Conservation (phyloP, 2,329 filamentous ascomycete species). For the Colletotrichum cordylinicola region DNA sequence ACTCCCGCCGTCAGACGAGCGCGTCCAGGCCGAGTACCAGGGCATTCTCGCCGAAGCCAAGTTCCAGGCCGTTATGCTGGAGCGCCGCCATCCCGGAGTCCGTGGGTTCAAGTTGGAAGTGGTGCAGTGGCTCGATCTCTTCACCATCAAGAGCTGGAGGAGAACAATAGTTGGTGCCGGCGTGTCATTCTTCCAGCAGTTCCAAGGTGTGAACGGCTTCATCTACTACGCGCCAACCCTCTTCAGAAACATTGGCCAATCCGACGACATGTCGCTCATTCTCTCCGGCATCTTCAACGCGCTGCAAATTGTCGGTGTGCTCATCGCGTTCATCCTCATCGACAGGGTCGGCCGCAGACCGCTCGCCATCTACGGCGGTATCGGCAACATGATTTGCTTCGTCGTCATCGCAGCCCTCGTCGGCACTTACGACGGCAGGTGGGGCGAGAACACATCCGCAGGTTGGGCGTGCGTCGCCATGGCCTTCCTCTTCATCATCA, state of each 20-base stretch:
- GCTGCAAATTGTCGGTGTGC: conserved; percentile 34
- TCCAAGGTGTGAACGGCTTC: conserved; percentile 8
- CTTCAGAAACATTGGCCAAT: conserved; percentile 33
- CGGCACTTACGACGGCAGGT: neutral
- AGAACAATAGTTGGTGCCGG: conserved; percentile 43
- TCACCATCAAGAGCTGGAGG: conserved; percentile 47
- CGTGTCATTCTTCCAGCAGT: conserved; percentile 29
- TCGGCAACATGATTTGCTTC: conserved; percentile 25
- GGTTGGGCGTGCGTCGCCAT: conserved; percentile 12
- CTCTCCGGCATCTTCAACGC: conserved; percentile 40
- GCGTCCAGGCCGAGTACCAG: conserved; percentile 52
- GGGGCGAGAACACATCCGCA: neutral
- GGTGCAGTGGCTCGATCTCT: conserved; percentile 50
- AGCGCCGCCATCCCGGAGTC: conserved; percentile 40
- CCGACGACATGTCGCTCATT: conserved; percentile 32
- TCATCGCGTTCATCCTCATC: conserved; percentile 38
- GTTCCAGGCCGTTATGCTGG: conserved; percentile 45
- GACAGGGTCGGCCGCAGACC: conserved; percentile 45
- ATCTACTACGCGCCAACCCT: conserved; percentile 33
- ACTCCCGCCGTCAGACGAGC: conserved; percentile 45
- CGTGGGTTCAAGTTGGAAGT: conserved; percentile 48
- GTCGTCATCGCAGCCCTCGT: neutral
- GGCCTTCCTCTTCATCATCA: conserved; percentile 33
- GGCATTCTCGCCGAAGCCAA: conserved; percentile 55
- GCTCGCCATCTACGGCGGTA: conserved; percentile 32